Base-by-base conservation (phyloP, 331 rosid species). In the Cucumis variabilis region DNA sequence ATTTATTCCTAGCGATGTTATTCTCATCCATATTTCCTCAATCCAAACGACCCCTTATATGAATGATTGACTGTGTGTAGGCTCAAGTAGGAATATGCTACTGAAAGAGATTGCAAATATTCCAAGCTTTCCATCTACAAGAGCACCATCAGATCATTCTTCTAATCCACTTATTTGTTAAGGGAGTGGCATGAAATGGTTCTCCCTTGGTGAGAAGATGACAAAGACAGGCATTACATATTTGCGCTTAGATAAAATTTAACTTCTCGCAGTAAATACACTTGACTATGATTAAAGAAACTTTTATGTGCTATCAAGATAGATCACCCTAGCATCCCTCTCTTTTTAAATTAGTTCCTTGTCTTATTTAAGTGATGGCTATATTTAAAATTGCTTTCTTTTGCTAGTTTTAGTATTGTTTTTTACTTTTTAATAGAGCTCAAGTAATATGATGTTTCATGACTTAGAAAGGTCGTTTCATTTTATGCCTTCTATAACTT, bases 171-270 rank as follows among this genome's bases (percentile, higher is more conserved):
- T 93, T 93, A 48, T 88, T 89, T 92, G 92, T 89, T 79, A 95
- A 94, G 93, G 98, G 93, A 87, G 95, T 93, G 87, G 94, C 98
- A 89, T 98, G 90, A 88, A 94, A 95, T 93, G 95, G 96, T 92
- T 97, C 99, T 75, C 98, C 99, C 98, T 37, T 88, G 93, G 98
- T 94, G 99, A 78, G 98, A 93, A 85, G 99, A 97, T 94, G 99
- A 97, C 98, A 97, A 97, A 89, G 99, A 97, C 91, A 98, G 99
- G 68, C 99, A 97, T 97, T 95, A 97, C 98, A 93, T 93, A 89
- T 97, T 97, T 95, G 98, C 88, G 86, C 89, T 95, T 90, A 98
- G 99, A 91, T 98, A 97, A 20, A 97, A 97, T 95, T 93, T 97
- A 93, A 95, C 99, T 88, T 90, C 98, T 87, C 98, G 98, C 99